Base-by-base conservation (phyloP, 495 filamentous ascomycete species). In the Penicillium subrubescens region DNA sequence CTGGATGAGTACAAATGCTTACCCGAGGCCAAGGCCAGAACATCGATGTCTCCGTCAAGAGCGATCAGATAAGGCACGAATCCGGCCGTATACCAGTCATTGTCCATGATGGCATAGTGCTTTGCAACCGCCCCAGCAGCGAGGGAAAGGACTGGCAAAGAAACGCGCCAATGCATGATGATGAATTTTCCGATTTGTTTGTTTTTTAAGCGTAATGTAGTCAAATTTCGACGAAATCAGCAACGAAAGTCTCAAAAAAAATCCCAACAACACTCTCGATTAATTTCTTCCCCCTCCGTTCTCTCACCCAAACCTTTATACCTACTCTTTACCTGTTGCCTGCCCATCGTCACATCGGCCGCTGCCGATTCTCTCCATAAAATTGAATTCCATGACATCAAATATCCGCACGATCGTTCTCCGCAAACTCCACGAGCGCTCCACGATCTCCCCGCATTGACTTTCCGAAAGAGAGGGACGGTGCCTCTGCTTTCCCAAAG, bases 11-110 rank as follows among this genome's bases (percentile, higher is more conserved):
- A n/a, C n/a, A 39, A 15, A 50, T n/a, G 33, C 62, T 62, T 59
- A 75, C 69, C 67, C 2, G 71, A 70, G 8, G 64, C 72, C 5
- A 79, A 57, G 10, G 65, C 74, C 4, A 79, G 64, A 29, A 76
- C 61, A 44, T 77, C 62, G 23, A 75, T 61, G 53, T 67, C 66
- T 25, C 69, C 67, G 35, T 74, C 69, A 5, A 74, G 60, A 19
- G 77, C 74, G 21, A 78, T 34, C 7, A 76, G 57, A 56, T 75
- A 76, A 19, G 73, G 68, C 4, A 77, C 71, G 41, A 77, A 74
- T 17, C 61, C 70, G 7, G 71, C 71, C 17, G 74, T 66, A 56
- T 68, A 66, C 73, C 73, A 79, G 66, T 79, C 74, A 56, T 77
- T 77, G 57, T 78, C 77, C 56, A 76, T 55, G 53, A 77, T 73